Evolutionary conservation across 1,284 basidiomycete species (phyloP), one percentile per base, ranked within the genome.

Genomic region (Cutaneotrichosporon daszewskae): DNA sequence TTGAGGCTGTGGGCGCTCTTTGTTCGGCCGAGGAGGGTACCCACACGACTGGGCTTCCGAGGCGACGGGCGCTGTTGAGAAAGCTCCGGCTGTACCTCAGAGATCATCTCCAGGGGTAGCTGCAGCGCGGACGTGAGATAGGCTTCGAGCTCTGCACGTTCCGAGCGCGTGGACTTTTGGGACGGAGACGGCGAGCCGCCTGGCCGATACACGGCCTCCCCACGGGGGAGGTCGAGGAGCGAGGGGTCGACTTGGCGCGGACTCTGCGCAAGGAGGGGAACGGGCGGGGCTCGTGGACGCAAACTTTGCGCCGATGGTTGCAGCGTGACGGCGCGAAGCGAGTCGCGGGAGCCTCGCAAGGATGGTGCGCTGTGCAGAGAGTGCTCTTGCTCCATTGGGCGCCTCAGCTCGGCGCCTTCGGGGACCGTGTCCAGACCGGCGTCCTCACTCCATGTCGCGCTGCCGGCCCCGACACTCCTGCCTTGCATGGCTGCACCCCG

Each of bases 91-190:
- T 27, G 19, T 3, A 47, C 45, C 32, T 62, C 54, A 0, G 49
- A 20, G 10, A 67, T 37, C 45, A 67, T 55, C 10, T 65, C 63
- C 6, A 67, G 49, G 5, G 65, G 63, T 3, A 65, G 38, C n/a
- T 53, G 32, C 0, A 60, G 47, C 0, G 61, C 63, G 0, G 59
- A 59, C 18, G 49, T 32, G 32, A 67, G 46, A 37, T 65, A 67
- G 1, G 61, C 60, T 32, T 67, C 65, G 29, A 59, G 49, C 36
- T 55, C 40, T 0, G 57, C 51, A 25, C 51, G 54, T 14, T 40
- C 37, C 22, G 37, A 32, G n/a, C 12, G 20, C 24, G 20, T 11
- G 13, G 18, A 23, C 17, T 16, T 5, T 17, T 27, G n/a, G 17
- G 38, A 29, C 22, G 37, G 22, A 26, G 19, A 4, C 24, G 10